Evolutionary conservation across 108 stramenopile genomes (phyloP).

Genomic region (Nitzschia sp.): DNA sequence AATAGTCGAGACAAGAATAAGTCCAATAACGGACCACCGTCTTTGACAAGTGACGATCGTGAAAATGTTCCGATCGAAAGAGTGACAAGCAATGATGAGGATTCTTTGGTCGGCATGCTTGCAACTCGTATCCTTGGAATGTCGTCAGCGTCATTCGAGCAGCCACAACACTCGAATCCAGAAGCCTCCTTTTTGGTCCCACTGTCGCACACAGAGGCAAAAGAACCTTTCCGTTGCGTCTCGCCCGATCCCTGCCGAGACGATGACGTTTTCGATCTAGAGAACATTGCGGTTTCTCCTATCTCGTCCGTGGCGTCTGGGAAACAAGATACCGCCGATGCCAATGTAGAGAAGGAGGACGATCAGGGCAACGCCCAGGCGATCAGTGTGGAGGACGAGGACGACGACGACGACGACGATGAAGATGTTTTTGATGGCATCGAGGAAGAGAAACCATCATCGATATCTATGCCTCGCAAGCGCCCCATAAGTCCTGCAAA

Average conservation of each 20-base stretch:
- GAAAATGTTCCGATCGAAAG: neutral
- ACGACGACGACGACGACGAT: neutral
- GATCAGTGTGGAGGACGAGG: no score
- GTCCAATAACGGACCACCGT: neutral
- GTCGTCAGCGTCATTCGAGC: neutral
- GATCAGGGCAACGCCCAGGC: neutral
- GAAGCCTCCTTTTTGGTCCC: neutral
- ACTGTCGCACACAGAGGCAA: neutral
- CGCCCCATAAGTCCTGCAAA: conserved; percentile 3
- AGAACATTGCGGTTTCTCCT: conserved; percentile 1
- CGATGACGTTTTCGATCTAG: conserved; percentile 6
- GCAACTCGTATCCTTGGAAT: neutral
- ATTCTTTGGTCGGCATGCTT: neutral
- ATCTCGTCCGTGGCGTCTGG: neutral
- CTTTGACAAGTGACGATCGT: neutral
- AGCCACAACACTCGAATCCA: neutral
- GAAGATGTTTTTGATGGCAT: conserved; percentile 31
- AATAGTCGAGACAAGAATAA: neutral
- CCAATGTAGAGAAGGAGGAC: no score
- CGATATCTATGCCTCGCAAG: neutral
- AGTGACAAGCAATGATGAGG: conserved; percentile 4
- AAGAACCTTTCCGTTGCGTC: conserved; percentile 10
- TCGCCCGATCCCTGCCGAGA: conserved; percentile 13
- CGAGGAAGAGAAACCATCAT: conserved; percentile 11
- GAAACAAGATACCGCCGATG: no score